These are phyloP conservation scores for Phytophthora rubi DNA, from an alignment of 352 stramenopile genomes.

Conservation along the genomic window DNA sequence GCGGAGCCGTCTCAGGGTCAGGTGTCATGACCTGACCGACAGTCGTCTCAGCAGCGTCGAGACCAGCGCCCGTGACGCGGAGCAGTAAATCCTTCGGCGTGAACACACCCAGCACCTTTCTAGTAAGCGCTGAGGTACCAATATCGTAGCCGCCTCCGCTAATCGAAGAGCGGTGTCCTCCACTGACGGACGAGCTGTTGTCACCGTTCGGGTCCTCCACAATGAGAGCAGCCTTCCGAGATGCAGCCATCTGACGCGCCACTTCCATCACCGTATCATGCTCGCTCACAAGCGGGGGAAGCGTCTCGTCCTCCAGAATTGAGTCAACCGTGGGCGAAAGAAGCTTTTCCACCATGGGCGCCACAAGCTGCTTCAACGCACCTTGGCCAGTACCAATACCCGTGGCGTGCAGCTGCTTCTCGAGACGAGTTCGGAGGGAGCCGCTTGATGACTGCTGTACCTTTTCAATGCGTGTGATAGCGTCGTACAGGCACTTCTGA, in stretches of 20 bases:
- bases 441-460: slow-evolving; percentile 79
- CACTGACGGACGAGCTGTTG: slow-evolving; percentile 43
- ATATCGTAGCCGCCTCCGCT: slow-evolving; percentile 48
- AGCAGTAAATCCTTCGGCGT: slow-evolving; percentile 98
- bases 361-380: slow-evolving; percentile 75
- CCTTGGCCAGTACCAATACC: slow-evolving; percentile 66
- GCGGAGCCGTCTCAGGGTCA: slow-evolving; percentile 94
- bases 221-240: slow-evolving; percentile 82
- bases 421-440: slow-evolving; percentile 71
- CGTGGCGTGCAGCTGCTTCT: slow-evolving; percentile 78
- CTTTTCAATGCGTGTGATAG: slow-evolving; percentile 97
- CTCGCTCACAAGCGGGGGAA: slow-evolving; percentile 79
- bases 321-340: slow-evolving; percentile 84
- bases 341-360: slow-evolving; percentile 87
- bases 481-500: slow-evolving; percentile 99
- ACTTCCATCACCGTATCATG: slow-evolving; percentile 88
- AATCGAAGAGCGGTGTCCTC: slow-evolving; percentile 42
- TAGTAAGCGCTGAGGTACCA: slow-evolving; percentile 45
- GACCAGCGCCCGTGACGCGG: slow-evolving; percentile 92
- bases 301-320: slow-evolving; percentile 79
- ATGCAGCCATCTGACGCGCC: slow-evolving; percentile 84
- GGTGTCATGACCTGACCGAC: slow-evolving; percentile 97
- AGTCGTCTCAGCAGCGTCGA: slow-evolving; percentile 89
- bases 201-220: slow-evolving; percentile 72
- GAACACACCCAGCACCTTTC: slow-evolving; percentile 95